These are phyloP conservation scores for Phytophthora melonis DNA, from an alignment of 352 stramenopile genomes.

Conservation along the genomic window DNA sequence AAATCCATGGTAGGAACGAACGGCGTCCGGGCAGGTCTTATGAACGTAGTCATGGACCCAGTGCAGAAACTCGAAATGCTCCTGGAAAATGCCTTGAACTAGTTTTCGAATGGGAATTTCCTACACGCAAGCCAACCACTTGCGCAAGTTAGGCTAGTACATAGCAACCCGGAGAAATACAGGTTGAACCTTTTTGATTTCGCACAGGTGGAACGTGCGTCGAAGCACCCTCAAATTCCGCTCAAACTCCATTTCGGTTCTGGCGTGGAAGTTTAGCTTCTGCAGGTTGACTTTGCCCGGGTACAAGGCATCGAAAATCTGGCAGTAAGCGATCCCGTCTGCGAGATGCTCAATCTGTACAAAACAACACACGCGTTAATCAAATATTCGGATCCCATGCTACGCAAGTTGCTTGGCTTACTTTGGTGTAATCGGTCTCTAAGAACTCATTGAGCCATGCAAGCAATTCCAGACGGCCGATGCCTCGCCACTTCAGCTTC, in stretches of 20 bases:
- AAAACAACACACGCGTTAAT: background rate
- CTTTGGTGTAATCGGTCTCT: slow-evolving; percentile 86
- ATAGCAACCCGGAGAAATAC: background rate
- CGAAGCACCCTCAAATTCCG: slow-evolving; percentile 71
- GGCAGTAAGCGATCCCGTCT: slow-evolving; percentile 84
- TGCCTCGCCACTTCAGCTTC: slow-evolving; percentile 78
- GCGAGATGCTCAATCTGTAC: slow-evolving; percentile 77
- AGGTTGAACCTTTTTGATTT: slow-evolving; percentile 66
- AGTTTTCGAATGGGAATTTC: slow-evolving; percentile 77
- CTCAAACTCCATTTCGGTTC: slow-evolving; percentile 62
- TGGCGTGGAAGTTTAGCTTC: slow-evolving; percentile 69
- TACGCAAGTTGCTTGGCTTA: slow-evolving; percentile 7
- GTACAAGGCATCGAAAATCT: slow-evolving; percentile 77
- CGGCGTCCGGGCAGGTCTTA: slow-evolving; percentile 68
- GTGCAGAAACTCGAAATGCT: slow-evolving; percentile 87
- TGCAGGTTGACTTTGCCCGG: slow-evolving; percentile 70
- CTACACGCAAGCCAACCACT: slow-evolving; percentile 28
- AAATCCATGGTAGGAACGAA: slow-evolving; percentile 65
- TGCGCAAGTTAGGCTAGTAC: background rate
- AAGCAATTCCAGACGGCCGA: slow-evolving; percentile 81
- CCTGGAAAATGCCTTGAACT: slow-evolving; percentile 75
- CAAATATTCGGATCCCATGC: background rate
- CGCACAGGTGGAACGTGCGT: slow-evolving; percentile 64
- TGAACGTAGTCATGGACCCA: slow-evolving; percentile 87
- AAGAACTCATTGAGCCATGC: slow-evolving; percentile 85